These are phyloP conservation scores for Neofusicoccum parvum DNA, from an alignment of 2,329 filamentous ascomycete genomes.

Conservation along the genomic window DNA sequence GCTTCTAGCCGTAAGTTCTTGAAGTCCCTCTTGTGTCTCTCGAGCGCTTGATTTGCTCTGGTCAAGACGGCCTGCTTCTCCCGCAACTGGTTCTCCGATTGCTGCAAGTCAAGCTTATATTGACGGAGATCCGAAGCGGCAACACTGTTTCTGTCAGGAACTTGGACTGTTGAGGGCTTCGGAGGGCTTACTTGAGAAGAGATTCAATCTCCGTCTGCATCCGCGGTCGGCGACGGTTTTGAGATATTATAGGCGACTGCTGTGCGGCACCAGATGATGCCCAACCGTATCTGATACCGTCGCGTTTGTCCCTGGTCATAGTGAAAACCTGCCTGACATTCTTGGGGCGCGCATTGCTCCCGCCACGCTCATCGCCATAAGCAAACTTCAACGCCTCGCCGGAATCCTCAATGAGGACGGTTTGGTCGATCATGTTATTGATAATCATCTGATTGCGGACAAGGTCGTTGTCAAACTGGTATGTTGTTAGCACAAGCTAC, in stretches of 20 bases:
- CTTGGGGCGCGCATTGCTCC: conserved; percentile 48
- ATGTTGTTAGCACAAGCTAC: conserved; percentile 25
- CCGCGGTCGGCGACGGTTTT: conserved; percentile 51
- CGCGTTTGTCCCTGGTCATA: conserved; percentile 58
- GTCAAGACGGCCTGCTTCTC: conserved; percentile 44
- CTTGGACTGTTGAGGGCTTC: no score
- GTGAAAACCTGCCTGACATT: conserved; percentile 77
- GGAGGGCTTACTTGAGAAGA: conserved; percentile 57
- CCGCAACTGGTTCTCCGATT: conserved; percentile 49
- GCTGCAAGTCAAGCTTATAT: conserved; percentile 38
- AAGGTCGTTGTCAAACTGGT: conserved; percentile 70
- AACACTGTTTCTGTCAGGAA: not conserved
- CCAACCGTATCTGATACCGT: conserved; percentile 59
- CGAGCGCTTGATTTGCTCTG: conserved; percentile 52
- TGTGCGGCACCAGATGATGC: conserved; percentile 44
- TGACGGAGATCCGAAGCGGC: not conserved
- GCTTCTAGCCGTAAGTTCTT: conserved; percentile 56
- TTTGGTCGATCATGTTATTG: conserved; percentile 78
- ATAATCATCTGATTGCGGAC: conserved; percentile 85
- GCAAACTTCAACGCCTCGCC: conserved; percentile 70
- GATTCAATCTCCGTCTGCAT: conserved; percentile 77
- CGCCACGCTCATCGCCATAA: conserved; percentile 50
- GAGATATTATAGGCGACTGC: not conserved
- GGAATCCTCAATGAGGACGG: conserved; percentile 72
- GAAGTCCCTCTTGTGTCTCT: conserved; percentile 51